Conservation (phyloP, 192 early-diverging fungal species). For the Coemansia sp. region DNA sequence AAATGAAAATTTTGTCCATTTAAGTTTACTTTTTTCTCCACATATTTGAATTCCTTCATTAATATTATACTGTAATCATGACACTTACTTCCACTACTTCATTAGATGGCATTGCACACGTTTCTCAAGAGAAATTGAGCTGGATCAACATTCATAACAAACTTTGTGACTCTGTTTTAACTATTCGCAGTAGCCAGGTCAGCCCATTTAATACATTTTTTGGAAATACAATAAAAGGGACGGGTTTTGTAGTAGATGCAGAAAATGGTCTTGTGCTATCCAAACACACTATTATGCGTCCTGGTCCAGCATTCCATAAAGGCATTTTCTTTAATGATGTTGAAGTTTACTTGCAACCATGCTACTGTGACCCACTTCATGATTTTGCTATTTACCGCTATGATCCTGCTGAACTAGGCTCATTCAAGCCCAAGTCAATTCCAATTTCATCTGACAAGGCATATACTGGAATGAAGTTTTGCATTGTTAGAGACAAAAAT, state of each 20-base stretch:
- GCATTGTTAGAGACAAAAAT: constrained; percentile 70
- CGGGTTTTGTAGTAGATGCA: constrained; percentile 77
- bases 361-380: constrained; percentile 75
- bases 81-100: not conserved
- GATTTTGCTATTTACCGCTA: constrained; percentile 81
- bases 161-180: not conserved
- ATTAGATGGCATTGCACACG: no score
- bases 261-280: constrained; percentile 67
- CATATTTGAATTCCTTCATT: not conserved
- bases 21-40: no score
- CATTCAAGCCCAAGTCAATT: constrained; percentile 23
- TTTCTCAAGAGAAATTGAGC: not conserved
- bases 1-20: no score
- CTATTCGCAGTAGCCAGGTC: not conserved
- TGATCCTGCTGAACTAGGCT: constrained; percentile 60
- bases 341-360: constrained; percentile 63
- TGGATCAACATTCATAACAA: not conserved
- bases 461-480: constrained; percentile 67
- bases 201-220: constrained; percentile 9
- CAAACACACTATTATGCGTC: constrained; percentile 68
- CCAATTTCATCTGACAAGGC: constrained; percentile 64
- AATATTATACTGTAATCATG: not conserved
- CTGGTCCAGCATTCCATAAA: constrained; percentile 65
- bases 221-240: constrained; percentile 26
- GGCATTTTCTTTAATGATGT: constrained; percentile 67